phyloP scores from a whole-genome alignment of 2,329 filamentous ascomycete species.

The Penicillium aurantiogriseum region DNA sequence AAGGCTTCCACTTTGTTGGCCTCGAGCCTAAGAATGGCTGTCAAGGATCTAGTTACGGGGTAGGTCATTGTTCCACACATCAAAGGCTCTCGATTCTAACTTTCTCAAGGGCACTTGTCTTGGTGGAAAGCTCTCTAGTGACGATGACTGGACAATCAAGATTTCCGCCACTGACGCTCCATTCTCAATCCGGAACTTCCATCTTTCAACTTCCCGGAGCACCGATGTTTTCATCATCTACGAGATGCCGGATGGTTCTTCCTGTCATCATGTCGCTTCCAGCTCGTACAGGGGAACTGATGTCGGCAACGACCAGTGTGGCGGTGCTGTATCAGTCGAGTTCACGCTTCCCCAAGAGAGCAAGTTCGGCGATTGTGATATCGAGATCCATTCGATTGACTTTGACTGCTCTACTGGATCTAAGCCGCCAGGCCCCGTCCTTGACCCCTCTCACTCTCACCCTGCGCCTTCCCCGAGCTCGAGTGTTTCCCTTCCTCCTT shows the following conservation, averaged over 20 bases:
- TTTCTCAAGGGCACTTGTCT: constrained; percentile 57
- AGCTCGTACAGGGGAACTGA: constrained; percentile 67
- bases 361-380: constrained; percentile 61
- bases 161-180: constrained; percentile 27
- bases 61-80: constrained; percentile 35
- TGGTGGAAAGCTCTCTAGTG: constrained; percentile 55
- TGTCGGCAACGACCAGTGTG: constrained; percentile 81
- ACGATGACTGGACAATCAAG: constrained; percentile 40
- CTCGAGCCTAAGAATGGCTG: constrained; percentile 63
- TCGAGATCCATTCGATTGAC: constrained; percentile 49
- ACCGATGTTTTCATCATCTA: constrained; percentile 81
- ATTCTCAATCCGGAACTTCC: constrained; percentile 72
- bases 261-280: constrained; percentile 70
- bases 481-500: neutral
- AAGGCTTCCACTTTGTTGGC: constrained; percentile 69
- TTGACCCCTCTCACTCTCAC: neutral
- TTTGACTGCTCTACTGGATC: constrained; percentile 22
- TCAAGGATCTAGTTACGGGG: constrained; percentile 28
- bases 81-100: neutral
- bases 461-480: neutral
- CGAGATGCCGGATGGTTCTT: constrained; percentile 73
- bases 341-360: constrained; percentile 59
- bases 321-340: constrained; percentile 77
- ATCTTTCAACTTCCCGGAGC: constrained; percentile 71
- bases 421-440: constrained; percentile 7